phyloP scores from a whole-genome alignment of 2,329 filamentous ascomycete species.

The Xenosphaeropsis pyriputrescens region DNA sequence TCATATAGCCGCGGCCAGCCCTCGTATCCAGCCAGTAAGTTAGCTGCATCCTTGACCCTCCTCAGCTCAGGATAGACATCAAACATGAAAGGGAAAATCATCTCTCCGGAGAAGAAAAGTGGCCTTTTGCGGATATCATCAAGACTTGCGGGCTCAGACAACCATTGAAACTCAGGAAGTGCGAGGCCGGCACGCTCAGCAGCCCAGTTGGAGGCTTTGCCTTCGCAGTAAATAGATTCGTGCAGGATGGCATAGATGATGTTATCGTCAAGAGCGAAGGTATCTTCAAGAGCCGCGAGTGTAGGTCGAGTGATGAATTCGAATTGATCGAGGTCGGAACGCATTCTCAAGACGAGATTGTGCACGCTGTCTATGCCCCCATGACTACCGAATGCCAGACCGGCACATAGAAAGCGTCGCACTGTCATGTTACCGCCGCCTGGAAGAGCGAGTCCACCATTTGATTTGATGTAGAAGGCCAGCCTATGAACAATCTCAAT shows the following conservation, averaged over 20 bases:
- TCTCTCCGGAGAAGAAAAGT: conserved; percentile 79
- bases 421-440: conserved; percentile 61
- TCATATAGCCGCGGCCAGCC: conserved; percentile 73
- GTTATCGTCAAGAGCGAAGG: conserved; percentile 56
- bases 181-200: conserved; percentile 46
- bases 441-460: conserved; percentile 47
- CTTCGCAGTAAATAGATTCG: conserved; percentile 74
- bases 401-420: conserved; percentile 61
- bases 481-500: conserved; percentile 51
- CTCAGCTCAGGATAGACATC: conserved; percentile 63
- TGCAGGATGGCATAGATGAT: conserved; percentile 80
- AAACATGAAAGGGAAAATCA: conserved; percentile 81
- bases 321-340: conserved; percentile 60
- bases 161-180: conserved; percentile 33
- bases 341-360: conserved; percentile 53
- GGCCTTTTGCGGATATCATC: conserved; percentile 28
- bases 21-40: conserved; percentile 50
- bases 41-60: conserved; percentile 52
- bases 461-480: conserved; percentile 44
- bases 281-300: conserved; percentile 51
- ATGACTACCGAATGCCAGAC: conserved; percentile 65
- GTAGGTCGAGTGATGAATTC: conserved; percentile 62
- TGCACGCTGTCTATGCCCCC: conserved; percentile 67
- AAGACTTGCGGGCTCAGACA: conserved; percentile 13
- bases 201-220: conserved; percentile 57